These are phyloP conservation scores for Aspergillus bridgeri DNA, from an alignment of 495 filamentous ascomycete species.

Conservation along the genomic window DNA sequence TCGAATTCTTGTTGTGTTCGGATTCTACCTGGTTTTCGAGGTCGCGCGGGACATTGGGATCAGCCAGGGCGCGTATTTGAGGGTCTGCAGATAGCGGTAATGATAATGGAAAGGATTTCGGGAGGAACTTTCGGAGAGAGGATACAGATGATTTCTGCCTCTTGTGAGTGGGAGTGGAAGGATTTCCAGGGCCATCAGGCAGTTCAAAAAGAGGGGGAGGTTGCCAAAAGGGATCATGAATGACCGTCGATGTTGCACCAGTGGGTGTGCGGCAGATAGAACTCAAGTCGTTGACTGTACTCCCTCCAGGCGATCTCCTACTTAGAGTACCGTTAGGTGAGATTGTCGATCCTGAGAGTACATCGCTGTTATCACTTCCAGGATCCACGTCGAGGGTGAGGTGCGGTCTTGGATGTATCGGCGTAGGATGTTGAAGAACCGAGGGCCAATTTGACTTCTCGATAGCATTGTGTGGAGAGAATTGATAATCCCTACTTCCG, in stretches of 20 bases:
- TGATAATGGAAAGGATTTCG: slow-evolving; percentile 32
- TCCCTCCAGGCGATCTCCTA: slow-evolving; percentile 23
- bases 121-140: slow-evolving; percentile 36
- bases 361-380: slow-evolving; percentile 27
- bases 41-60: slow-evolving; percentile 27
- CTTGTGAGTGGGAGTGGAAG: slow-evolving; percentile 25
- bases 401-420: slow-evolving; percentile 31
- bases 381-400: slow-evolving; percentile 30
- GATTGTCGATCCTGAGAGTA: slow-evolving; percentile 28
- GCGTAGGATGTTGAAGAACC: slow-evolving; percentile 35
- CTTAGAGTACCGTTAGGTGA: slow-evolving; percentile 26
- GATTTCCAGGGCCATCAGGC: slow-evolving; percentile 16
- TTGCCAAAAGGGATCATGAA: slow-evolving; percentile 15
- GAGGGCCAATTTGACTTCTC: slow-evolving; percentile 27
- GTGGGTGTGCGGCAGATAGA: slow-evolving; percentile 37
- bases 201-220: slow-evolving; percentile 21
- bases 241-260: slow-evolving; percentile 20
- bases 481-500: slow-evolving; percentile 24
- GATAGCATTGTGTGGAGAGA: slow-evolving; percentile 28
- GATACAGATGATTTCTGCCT: slow-evolving; percentile 40
- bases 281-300: slow-evolving; percentile 18
- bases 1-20: background rate
- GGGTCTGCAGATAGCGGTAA: slow-evolving; percentile 39
- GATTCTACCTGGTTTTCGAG: slow-evolving; percentile 32
- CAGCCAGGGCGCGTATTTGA: slow-evolving; percentile 40